Base-by-base conservation (phyloP, 257 asterid genomes). In the Solanum paucissectum region DNA sequence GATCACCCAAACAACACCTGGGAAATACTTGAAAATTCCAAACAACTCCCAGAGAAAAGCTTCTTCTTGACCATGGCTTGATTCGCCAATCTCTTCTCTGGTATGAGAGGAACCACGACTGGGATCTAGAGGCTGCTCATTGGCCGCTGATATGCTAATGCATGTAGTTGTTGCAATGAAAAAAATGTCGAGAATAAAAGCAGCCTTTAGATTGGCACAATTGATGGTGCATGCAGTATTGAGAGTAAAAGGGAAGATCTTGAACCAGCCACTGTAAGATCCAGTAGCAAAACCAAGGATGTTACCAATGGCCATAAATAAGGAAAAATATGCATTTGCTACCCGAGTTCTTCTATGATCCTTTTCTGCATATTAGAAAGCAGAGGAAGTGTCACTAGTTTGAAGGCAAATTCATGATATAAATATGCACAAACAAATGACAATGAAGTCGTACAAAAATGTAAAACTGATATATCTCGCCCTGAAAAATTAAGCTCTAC, bases 141-240 rank as follows among this genome's bases (percentile, higher is more conserved):
- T 76, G 82, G 93, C 95, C 69, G 94, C 97, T 40, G 95, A 87
- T 86, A 95, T 89, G 91, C 99, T 95, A 91, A 96, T 87, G 37
- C 34, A 91, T 38, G 98, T 92, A 7, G 99, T 93, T 58, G 91
- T 40, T 44, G 93, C 86, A 55, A 95, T 96, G 74, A 96, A 93
- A 40, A 94, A 66, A 73, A 94, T 92, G 86, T 96, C 99, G 49
- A 95, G 88, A 42, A 96, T 66, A 91, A 96, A 96, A 46, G 99
- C 98, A 25, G 98, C 87, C 95, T 96, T 96, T 75, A 96, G 92
- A 92, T 96, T 96, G 21, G 99, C 97, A 36, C 99, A 96, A 93
- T 90, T 93, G 89, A 92, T 49, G 68, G 89, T 86, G 93, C 98
- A 96, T n/a, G 94, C 98, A 20, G 96, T 21, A 84, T 88, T 90